These are phyloP conservation scores for Paramecium bursaria DNA, from an alignment of 73 alveolate genomes.

Conservation along the genomic window DNA sequence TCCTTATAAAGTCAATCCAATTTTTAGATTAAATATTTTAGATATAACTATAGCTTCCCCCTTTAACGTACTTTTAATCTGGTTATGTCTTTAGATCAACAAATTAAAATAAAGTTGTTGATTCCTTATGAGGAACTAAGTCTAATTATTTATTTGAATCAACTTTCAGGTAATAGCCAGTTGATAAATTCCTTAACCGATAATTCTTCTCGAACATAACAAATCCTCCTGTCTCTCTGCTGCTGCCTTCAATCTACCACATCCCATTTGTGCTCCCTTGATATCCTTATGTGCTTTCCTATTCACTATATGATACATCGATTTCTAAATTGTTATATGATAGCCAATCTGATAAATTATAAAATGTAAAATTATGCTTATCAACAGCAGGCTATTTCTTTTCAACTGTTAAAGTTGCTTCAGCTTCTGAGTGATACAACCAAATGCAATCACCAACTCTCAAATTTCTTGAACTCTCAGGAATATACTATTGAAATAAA, in stretches of 20 bases:
- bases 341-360: conserved; percentile 31
- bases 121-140: conserved; percentile 37
- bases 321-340: conserved; percentile 32
- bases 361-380: conserved; percentile 40
- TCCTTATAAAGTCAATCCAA: conserved; percentile 56
- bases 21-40: background rate
- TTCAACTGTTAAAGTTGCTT: conserved; percentile 41
- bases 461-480: conserved; percentile 55
- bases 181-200: conserved; percentile 50
- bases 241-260: conserved; percentile 61
- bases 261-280: conserved; percentile 61
- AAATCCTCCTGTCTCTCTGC: conserved; percentile 62
- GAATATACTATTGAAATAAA: conserved; percentile 25
- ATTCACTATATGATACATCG: background rate
- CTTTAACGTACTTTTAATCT: conserved; percentile 39
- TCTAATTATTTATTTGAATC: conserved; percentile 6
- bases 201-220: conserved; percentile 48
- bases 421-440: conserved; percentile 69
- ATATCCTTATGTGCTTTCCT: conserved; percentile 39
- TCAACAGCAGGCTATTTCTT: conserved; percentile 64
- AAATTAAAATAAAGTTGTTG: conserved; percentile 47
- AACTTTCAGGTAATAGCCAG: conserved; percentile 66
- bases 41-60: conserved; percentile 53
- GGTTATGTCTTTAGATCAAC: conserved; percentile 57
- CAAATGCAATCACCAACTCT: conserved; percentile 70